A percentile compares a stretch with the other conserved stretches of the same genome.
phyloP scores from a whole-genome alignment of 768 basidiomycete genomes.

The Crassisporium funariophilum region DNA sequence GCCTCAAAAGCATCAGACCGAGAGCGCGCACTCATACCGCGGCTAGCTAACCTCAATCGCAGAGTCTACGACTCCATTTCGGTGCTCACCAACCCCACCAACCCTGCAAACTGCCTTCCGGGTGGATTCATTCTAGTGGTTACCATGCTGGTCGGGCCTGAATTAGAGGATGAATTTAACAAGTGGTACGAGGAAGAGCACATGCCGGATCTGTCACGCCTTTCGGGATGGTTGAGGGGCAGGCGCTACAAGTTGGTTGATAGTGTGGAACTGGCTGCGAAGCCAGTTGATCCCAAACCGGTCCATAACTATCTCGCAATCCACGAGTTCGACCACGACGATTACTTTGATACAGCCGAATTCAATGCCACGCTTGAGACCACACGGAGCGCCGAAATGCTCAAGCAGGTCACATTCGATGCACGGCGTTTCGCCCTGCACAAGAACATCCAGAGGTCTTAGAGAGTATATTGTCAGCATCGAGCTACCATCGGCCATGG shows the following conservation, averaged over 20 bases:
- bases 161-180: constrained; percentile 33
- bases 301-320: constrained; percentile 33
- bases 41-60: constrained; percentile 26
- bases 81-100: constrained; percentile 13
- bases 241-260: constrained; percentile 31
- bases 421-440: constrained; percentile 28
- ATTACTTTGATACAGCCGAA: constrained; percentile 23
- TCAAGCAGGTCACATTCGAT: constrained; percentile 17
- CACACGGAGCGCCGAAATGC: constrained; percentile 25
- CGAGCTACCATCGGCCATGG: constrained; percentile 1
- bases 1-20: constrained; percentile 23
- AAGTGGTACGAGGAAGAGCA: constrained; percentile 41
- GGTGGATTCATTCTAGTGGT: constrained; percentile 26
- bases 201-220: constrained; percentile 27
- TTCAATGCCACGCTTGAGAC: constrained; percentile 26
- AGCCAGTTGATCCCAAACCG: constrained; percentile 13
- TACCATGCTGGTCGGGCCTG: constrained; percentile 18
- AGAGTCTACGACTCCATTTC: constrained; percentile 26
- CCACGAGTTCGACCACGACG: constrained; percentile 29
- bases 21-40: constrained; percentile 26
- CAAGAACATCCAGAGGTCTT: constrained; percentile 20
- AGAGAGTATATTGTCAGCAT: too few relatives aligned
- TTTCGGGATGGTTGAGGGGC: constrained; percentile 32
- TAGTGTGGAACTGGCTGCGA: constrained; percentile 17
- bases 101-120: constrained; percentile 15